Conservation (phyloP, 495 filamentous ascomycete genomes). For the Penicillium cosmopolitanum region DNA sequence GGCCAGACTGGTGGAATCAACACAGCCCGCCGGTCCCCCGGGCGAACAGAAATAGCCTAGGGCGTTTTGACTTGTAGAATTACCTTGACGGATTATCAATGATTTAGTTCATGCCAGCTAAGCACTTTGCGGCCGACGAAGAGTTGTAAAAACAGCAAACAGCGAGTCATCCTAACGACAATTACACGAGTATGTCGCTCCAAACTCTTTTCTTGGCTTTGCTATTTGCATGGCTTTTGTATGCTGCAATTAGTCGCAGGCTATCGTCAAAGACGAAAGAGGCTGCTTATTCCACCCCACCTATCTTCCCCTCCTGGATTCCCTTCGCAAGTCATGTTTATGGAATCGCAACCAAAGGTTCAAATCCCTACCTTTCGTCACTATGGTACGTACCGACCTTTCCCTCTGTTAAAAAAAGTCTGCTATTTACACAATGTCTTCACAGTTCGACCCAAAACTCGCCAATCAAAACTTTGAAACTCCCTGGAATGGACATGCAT, state of each 20-base stretch:
- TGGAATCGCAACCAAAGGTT: background rate
- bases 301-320: background rate
- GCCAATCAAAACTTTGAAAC: constrained; percentile 4
- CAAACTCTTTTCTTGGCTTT: background rate
- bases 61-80: background rate
- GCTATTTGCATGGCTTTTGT: background rate
- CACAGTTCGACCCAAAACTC: constrained; percentile 1
- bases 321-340: background rate
- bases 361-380: constrained; percentile 5
- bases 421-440: background rate
- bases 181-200: background rate
- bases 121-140: background rate
- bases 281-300: background rate
- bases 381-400: background rate
- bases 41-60: background rate
- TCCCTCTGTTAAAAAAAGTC: background rate
- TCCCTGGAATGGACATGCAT: background rate
- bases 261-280: background rate
- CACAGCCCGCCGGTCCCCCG: background rate
- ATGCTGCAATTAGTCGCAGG: background rate
- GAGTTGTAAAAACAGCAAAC: background rate
- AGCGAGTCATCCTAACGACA: background rate
- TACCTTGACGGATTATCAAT: background rate
- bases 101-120: background rate
- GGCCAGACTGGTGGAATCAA: background rate